Base-by-base conservation (phyloP, 208 protist species). In the Wallacemonas collosoma region DNA sequence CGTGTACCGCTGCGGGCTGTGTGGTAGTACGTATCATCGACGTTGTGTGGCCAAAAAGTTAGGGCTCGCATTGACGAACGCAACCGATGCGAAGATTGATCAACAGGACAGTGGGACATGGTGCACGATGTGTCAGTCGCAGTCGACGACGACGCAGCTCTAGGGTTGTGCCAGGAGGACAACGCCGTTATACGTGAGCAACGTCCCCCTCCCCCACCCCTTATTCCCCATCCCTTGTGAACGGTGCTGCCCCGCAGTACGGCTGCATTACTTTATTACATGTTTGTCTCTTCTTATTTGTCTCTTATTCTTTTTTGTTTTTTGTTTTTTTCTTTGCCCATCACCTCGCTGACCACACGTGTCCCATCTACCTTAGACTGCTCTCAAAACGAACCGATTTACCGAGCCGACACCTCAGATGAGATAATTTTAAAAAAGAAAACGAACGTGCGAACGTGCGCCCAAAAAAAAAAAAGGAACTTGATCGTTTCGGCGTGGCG, bases 21-120 rank as follows among this genome's bases (percentile, higher is more conserved):
- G 80, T 73, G 76, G 72, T 5, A 39, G 64, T n/a, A 71, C 55
- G 53, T 81, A 76, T 71, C 80, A 85, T 58, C 75, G 68, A 47
- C 40, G 15, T 2, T 85, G 80, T 43, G 58, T 74, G 55, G 39
- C 71, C 4, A 17, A 67, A 36, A 17, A 17, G 60, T 26, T 77
- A 9, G 68, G 74, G 36, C 6, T 44, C 11, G 8, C 36, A 9
- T 5, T 7, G 14, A 15, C 6, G 5, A 6, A 35, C 8, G 7
- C 35, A 41, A 9, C 36, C 8, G 56, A 62, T 9, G 56, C 56
- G 56, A 6, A 41, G 17, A 36, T 26, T 7, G 8, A 5, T n/a
- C 9, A 8, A 38, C 9, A 6, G 36, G n/a, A 26, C 4, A 26
- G 8, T 5, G 6, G 36, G 8, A 62, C 14, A 7, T 62, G 56